phyloP scores from a whole-genome alignment of 2,329 filamentous ascomycete species.

The Trichoderma oligosporum region DNA sequence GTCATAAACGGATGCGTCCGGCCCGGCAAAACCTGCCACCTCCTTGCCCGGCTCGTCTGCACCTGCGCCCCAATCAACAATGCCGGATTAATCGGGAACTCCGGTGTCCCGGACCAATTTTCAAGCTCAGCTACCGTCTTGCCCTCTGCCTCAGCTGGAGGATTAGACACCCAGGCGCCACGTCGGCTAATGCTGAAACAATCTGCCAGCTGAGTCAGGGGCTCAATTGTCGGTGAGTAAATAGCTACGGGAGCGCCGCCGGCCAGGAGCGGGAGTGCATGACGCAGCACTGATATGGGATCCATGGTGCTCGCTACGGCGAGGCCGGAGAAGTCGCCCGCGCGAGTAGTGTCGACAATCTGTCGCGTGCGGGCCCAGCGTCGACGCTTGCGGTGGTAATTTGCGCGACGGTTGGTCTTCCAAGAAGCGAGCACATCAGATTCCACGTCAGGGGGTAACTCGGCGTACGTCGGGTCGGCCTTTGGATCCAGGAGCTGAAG shows the following conservation, averaged over 20 bases:
- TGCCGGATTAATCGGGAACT: constrained; percentile 86
- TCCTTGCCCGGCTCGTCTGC: constrained; percentile 72
- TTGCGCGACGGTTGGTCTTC: constrained; percentile 79
- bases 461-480: constrained; percentile 68
- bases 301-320: constrained; percentile 82
- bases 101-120: constrained; percentile 57
- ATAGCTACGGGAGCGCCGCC: constrained; percentile 83
- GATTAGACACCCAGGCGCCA: constrained; percentile 64
- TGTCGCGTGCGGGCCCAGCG: constrained; percentile 70
- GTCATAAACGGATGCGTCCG: constrained; percentile 95
- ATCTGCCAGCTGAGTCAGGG: constrained; percentile 73
- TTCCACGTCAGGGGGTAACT: constrained; percentile 57
- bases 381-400: constrained; percentile 83
- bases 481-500: constrained; percentile 79
- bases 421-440: constrained; percentile 61
- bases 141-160: constrained; percentile 45
- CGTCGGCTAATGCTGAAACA: constrained; percentile 77
- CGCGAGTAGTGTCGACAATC: constrained; percentile 70
- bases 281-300: constrained; percentile 67
- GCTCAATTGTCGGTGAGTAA: constrained; percentile 77
- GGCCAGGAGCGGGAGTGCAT: constrained; percentile 72
- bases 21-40: constrained; percentile 89
- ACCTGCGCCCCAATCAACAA: constrained; percentile 74
- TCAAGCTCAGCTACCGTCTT: constrained; percentile 49
- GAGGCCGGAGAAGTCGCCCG: constrained; percentile 77